Conservation (phyloP, 2,329 filamentous ascomycete species). For the Fusarium subglutinans region DNA sequence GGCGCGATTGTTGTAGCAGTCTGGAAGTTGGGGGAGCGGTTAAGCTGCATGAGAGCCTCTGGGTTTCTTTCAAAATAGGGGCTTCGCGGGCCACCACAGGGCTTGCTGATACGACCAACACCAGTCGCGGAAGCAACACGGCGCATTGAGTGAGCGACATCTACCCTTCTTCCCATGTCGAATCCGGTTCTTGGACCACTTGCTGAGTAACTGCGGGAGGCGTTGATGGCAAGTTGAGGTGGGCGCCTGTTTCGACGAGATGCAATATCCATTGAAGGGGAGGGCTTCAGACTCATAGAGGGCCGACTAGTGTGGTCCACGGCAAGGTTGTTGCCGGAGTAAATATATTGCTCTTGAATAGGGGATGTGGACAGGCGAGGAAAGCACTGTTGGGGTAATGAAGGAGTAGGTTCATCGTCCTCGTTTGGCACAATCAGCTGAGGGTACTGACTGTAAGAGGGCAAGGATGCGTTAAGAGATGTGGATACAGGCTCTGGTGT, state of each 20-base stretch:
- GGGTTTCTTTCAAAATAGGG: conserved; percentile 56
- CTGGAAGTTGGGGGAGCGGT: conserved; percentile 54
- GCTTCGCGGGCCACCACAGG: conserved; percentile 46
- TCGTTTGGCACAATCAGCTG: conserved; percentile 37
- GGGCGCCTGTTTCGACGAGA: conserved; percentile 59
- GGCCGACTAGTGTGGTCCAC: conserved; percentile 28
- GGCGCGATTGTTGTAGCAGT: conserved; percentile 56
- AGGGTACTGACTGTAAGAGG: conserved; percentile 35
- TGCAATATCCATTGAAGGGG: conserved; percentile 63
- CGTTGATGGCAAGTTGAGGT: conserved; percentile 57
- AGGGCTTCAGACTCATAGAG: conserved; percentile 54
- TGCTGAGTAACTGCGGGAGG: conserved; percentile 55
- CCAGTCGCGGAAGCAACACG: conserved; percentile 64
- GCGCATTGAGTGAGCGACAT: conserved; percentile 60
- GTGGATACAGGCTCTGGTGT: conserved; percentile 31
- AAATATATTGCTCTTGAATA: conserved; percentile 31
- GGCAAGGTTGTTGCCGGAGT: conserved; percentile 26
- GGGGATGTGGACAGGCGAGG: conserved; percentile 31
- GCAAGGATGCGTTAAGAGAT: conserved; percentile 14
- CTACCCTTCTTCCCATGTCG: conserved; percentile 57
- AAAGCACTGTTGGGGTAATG: conserved; percentile 38
- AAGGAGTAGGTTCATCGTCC: conserved; percentile 37
- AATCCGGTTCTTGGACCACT: conserved; percentile 57
- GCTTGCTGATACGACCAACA: conserved; percentile 48
- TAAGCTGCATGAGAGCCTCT: conserved; percentile 55